A percentile compares a stretch with the other conserved stretches of the same genome.
Evolutionary conservation across 1,284 basidiomycete species (phyloP).

Genomic region (Termitomyces sp.): DNA sequence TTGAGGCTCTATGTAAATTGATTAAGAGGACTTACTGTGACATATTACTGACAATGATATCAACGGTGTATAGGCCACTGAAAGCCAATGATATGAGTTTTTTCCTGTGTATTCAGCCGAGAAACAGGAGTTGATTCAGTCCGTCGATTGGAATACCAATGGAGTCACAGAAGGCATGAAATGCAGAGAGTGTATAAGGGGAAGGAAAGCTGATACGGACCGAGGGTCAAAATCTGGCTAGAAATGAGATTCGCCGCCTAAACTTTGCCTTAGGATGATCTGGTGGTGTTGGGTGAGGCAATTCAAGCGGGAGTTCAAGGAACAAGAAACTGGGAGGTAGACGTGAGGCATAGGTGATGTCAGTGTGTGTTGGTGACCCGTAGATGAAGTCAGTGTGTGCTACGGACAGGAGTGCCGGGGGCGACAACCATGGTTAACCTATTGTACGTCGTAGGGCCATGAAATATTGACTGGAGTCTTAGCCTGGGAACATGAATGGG

Average conservation of each 20-base stretch:
- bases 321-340: constrained; percentile 8
- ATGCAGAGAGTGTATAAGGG: constrained; percentile 84
- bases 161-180: constrained; percentile 81
- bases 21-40: constrained; percentile 60
- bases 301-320: constrained; percentile 11
- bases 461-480: neutral
- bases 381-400: neutral
- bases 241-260: constrained; percentile 21
- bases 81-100: constrained; percentile 69
- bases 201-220: constrained; percentile 88
- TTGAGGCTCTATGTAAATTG: neutral
- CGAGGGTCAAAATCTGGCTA: constrained; percentile 19
- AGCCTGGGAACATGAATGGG: neutral
- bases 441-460: neutral
- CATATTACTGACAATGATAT: constrained; percentile 89
- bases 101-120: constrained; percentile 39
- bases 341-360: constrained; percentile 1
- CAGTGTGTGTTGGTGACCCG: neutral
- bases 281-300: constrained; percentile 16
- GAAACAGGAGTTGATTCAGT: constrained; percentile 20
- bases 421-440: neutral
- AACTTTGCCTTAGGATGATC: constrained; percentile 9
- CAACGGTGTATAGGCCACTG: constrained; percentile 84
- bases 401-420: neutral
- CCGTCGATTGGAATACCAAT: constrained; percentile 73